These are phyloP conservation scores for Paramecium caudatum DNA, from an alignment of 73 alveolate genomes.

Conservation along the genomic window DNA sequence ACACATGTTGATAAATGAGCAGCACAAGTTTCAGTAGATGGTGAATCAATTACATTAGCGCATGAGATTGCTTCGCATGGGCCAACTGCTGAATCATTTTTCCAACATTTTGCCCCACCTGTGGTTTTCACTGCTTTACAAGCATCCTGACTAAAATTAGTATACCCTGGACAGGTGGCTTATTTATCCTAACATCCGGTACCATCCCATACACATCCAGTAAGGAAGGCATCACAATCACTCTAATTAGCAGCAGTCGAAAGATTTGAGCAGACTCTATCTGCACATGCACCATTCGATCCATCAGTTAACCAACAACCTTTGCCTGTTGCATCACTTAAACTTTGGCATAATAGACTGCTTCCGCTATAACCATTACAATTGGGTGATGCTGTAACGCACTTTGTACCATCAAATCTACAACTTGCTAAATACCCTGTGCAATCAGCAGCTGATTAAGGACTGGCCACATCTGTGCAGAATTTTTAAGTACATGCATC, in stretches of 20 bases:
- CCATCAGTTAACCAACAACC: conserved; percentile 41
- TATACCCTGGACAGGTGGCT: background rate
- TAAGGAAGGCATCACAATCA: conserved; percentile 39
- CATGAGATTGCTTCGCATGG: conserved; percentile 19
- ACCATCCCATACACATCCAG: conserved; percentile 60
- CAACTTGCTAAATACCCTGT: background rate
- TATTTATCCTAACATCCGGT: background rate
- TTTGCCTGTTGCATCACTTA: background rate
- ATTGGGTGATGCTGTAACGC: background rate
- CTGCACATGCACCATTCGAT: conserved; percentile 10
- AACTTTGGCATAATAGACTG: background rate
- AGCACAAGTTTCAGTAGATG: background rate
- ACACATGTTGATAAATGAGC: background rate
- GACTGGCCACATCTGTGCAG: background rate
- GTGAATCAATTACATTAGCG: conserved; percentile 8
- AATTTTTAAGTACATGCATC: background rate
- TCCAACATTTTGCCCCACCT: conserved; percentile 18
- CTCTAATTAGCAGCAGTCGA: background rate
- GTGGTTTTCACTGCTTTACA: background rate
- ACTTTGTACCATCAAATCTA: conserved; percentile 54
- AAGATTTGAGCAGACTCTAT: background rate
- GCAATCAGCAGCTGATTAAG: conserved; percentile 14
- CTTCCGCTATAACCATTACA: conserved; percentile 33
- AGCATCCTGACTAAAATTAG: conserved; percentile 12
- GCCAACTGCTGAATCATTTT: background rate